Evolutionary conservation across 208 protist genomes (phyloP).

Genomic region (Porcisia hertigi): DNA sequence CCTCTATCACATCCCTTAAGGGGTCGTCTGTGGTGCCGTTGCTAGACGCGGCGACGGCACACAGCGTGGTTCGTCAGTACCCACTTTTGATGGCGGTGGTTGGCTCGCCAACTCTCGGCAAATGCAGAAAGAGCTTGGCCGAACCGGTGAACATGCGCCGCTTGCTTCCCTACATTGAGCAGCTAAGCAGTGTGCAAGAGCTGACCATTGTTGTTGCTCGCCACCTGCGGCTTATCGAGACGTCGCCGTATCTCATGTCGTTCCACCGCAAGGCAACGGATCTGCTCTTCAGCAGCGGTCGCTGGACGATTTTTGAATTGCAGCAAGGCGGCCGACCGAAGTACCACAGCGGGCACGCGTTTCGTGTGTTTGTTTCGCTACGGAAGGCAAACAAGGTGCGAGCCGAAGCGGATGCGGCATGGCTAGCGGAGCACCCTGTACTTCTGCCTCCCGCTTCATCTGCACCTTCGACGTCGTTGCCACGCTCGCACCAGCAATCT

Average conservation of each 20-base stretch:
- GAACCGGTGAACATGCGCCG: conserved; percentile 5
- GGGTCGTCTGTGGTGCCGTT: conserved; percentile 29
- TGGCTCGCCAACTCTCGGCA: background rate
- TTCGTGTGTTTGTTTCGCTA: conserved; percentile 60
- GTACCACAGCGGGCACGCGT: conserved; percentile 32
- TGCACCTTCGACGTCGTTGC: background rate
- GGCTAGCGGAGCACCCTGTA: conserved; percentile 17
- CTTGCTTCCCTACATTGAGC: conserved; percentile 65
- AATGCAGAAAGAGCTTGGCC: background rate
- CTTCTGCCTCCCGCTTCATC: background rate
- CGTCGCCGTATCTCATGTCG: conserved; percentile 63
- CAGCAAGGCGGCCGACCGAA: conserved; percentile 55
- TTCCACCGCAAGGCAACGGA: conserved; percentile 60
- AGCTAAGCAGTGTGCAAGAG: conserved; percentile 63
- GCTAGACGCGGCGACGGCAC: conserved; percentile 22
- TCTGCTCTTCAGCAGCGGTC: conserved; percentile 72
- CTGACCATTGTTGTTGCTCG: conserved; percentile 73
- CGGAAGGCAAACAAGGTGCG: conserved; percentile 34
- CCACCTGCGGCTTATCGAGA: conserved; percentile 55
- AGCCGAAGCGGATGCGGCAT: conserved; percentile 32
- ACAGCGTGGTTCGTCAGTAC: conserved; percentile 41
- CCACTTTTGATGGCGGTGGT: conserved; percentile 20
- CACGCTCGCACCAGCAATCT: background rate
- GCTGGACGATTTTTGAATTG: conserved; percentile 80
- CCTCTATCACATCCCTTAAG: conserved; percentile 36